Base-by-base conservation (phyloP, 1,284 basidiomycete genomes). In the Lentinula novae-zelandiae region DNA sequence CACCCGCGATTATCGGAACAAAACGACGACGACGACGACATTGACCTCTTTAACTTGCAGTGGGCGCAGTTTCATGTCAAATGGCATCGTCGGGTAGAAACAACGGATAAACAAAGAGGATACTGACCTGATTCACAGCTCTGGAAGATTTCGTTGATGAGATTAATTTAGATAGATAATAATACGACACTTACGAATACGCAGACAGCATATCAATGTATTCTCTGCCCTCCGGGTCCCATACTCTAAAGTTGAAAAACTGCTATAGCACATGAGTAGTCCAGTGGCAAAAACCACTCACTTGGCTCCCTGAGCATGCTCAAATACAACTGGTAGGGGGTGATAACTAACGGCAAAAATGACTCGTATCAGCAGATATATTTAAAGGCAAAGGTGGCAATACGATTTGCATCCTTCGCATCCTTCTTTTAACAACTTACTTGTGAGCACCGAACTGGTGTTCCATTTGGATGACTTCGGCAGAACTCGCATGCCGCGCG, bases 171-270 rank as follows among this genome's bases (percentile, higher is more conserved):
- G 33, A 51, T 52, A 22, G 40, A 61, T 60, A 22, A 17, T 57
- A 59, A 49, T 62, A 51, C 8, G 51, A 34, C 20, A 83, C 93
- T 78, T 76, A 96, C 87, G 92, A 95, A 78, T 99, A 99, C 20
- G 97, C 96, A 53, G 94, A 93, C 40, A 99, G 82, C 93, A 98
- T 98, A 71, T 96, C 93, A 64, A 95, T 93, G 75, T 95, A 96
- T 72, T 94, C 92, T 57, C 83, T 87, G 64, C 94, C 95, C 79
- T 98, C 95, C 12, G 93, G 94, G 73, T 98, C 95, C 93, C 95
- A 97, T 70, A 97, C 95, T 73, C 92, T 93, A 67, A 55, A 42
- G 67, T 44, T 22, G 20, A 54, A 12, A n/a, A 17, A 8, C 31
- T 39, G 59, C 10, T 36, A 61, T 67, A 69, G 22, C 10, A 1